phyloP scores from a whole-genome alignment of 202 grass and related monocot species.

The Musa balbisiana region DNA sequence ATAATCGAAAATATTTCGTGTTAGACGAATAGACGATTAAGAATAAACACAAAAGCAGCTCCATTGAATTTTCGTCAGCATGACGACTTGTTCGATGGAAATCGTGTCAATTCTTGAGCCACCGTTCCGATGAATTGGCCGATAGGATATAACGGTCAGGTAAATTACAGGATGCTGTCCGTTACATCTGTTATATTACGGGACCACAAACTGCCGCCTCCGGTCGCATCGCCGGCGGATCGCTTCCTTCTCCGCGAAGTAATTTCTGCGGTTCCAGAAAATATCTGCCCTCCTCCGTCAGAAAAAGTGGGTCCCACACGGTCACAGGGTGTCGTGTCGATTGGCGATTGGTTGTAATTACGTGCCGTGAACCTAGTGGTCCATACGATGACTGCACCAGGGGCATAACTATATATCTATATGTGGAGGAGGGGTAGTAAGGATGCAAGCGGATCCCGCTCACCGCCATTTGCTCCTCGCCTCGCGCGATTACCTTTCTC shows the following conservation, averaged over 20 bases:
- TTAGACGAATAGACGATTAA: no score
- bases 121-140: no score
- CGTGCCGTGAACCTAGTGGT: neutral
- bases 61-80: no score
- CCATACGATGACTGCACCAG: neutral
- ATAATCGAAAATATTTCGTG: no score
- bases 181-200: no score
- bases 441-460: neutral
- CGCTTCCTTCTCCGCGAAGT: neutral
- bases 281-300: neutral
- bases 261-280: neutral
- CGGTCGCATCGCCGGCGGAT: neutral
- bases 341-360: neutral
- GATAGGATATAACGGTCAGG: no score
- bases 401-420: neutral
- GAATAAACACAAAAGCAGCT: no score
- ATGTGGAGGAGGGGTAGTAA: neutral
- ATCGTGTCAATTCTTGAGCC: no score
- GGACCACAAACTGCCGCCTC: no score
- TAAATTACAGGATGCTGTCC: no score
- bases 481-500: neutral
- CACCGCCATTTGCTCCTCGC: neutral
- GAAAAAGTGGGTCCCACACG: neutral
- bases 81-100: no score
- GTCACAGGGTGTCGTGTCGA: neutral